These are phyloP conservation scores for Nemania bipapillata DNA, from an alignment of 2,329 filamentous ascomycete genomes.

Conservation along the genomic window DNA sequence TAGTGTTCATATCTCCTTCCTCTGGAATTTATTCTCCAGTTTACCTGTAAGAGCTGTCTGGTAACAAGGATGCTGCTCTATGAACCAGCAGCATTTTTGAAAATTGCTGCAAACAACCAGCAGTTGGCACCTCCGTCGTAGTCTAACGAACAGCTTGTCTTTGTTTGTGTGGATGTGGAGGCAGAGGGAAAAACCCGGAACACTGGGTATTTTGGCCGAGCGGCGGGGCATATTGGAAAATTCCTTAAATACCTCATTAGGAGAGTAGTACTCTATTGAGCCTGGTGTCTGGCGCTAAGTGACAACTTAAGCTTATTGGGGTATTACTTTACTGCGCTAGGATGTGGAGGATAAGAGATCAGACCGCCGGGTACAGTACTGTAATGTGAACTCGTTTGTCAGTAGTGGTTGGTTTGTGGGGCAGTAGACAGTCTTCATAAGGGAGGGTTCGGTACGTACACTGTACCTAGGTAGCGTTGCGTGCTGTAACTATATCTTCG, in stretches of 20 bases:
- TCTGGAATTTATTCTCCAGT: not conserved
- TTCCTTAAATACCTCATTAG: constrained; percentile 47
- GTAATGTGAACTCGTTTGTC: constrained; percentile 27
- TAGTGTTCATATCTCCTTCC: not conserved
- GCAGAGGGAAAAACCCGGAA: constrained; percentile 41
- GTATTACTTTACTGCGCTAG: constrained; percentile 40
- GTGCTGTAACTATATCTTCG: constrained; percentile 7
- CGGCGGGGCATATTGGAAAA: constrained; percentile 38
- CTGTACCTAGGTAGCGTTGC: not conserved
- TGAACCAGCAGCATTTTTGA: not conserved
- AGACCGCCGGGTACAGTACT: constrained; percentile 37
- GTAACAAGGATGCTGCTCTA: not conserved
- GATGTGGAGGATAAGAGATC: constrained; percentile 37
- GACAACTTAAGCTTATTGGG: constrained; percentile 26
- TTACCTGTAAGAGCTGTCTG: not conserved
- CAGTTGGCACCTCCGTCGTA: constrained; percentile 13
- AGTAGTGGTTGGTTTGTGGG: constrained; percentile 30
- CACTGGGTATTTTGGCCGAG: constrained; percentile 46
- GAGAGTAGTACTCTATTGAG: constrained; percentile 43
- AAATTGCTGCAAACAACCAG: constrained; percentile 22
- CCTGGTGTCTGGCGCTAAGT: constrained; percentile 37
- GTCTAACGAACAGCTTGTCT: constrained; percentile 25
- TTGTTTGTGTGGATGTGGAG: constrained; percentile 19
- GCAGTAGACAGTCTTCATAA: constrained; percentile 15
- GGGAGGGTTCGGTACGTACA: constrained; percentile 36